Percentiles rank a stretch among this genome's conserved stretches.
phyloP scores from a whole-genome alignment of 176 grass and related monocot species.

The Dactylis glomerata region DNA sequence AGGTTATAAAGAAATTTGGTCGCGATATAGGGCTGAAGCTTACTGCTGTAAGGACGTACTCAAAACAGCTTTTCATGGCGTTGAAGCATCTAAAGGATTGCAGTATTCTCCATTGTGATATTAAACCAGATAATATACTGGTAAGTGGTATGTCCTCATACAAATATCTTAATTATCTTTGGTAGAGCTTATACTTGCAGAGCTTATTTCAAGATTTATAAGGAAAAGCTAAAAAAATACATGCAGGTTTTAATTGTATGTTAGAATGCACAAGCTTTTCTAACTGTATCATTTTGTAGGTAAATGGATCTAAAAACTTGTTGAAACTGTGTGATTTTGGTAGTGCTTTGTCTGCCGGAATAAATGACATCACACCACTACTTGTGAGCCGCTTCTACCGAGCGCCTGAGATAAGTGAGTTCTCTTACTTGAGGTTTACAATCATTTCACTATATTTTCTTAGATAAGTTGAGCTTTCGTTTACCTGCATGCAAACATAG shows the following conservation, averaged over 20 bases:
- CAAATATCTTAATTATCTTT: neutral
- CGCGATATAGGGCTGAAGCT: slow-evolving; percentile 96
- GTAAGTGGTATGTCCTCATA: slow-evolving; percentile 63
- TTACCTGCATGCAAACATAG: neutral
- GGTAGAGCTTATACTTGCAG: neutral
- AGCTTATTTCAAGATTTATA: neutral
- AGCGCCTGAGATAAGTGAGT: slow-evolving; percentile 98
- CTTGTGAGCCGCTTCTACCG: slow-evolving; percentile 99
- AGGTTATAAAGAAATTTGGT: slow-evolving; percentile 99
- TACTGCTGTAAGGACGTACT: slow-evolving; percentile 93
- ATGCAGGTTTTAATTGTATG: neutral
- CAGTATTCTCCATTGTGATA: slow-evolving; percentile 91
- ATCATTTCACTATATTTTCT: slow-evolving; percentile 6
- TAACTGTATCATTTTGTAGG: slow-evolving; percentile 45
- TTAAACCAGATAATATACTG: slow-evolving; percentile 99
- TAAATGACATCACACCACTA: slow-evolving; percentile 94
- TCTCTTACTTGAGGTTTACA: slow-evolving; percentile 11
- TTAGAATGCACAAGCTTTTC: neutral
- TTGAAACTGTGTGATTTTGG: slow-evolving; percentile 99
- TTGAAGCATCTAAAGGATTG: slow-evolving; percentile 92
- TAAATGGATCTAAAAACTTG: slow-evolving; percentile 90
- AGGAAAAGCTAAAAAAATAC: neutral
- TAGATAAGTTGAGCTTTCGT: neutral
- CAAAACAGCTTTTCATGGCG: slow-evolving; percentile 97
- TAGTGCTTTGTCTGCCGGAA: slow-evolving; percentile 92